Evolutionary conservation across 129 eudicot species (phyloP).

Genomic region (Scalesia atractyloides): DNA sequence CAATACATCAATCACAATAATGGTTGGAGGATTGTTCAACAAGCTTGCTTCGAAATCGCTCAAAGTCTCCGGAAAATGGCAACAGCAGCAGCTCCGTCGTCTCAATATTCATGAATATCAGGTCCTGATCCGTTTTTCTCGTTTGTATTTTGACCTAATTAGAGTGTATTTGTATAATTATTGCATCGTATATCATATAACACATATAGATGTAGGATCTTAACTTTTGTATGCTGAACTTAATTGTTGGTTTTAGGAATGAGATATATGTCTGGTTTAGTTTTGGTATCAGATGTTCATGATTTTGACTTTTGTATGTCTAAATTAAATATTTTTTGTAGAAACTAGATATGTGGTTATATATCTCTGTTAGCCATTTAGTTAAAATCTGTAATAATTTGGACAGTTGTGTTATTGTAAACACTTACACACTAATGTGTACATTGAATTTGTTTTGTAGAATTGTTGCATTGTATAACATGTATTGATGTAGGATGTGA

Average conservation of each 20-base stretch:
- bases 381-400: too few relatives aligned
- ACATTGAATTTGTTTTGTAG: too few relatives aligned
- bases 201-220: background rate
- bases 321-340: background rate
- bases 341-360: background rate
- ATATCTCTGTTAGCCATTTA: background rate
- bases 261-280: constrained; percentile 1
- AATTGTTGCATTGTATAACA: too few relatives aligned
- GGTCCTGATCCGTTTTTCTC: constrained; percentile 32
- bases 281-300: constrained; percentile 11
- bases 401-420: too few relatives aligned
- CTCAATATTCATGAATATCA: constrained; percentile 98
- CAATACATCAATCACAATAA: constrained; percentile 17
- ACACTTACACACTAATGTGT: too few relatives aligned
- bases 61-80: constrained; percentile 93
- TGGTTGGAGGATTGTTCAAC: constrained; percentile 68
- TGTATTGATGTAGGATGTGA: constrained; percentile 1
- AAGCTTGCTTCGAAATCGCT: constrained; percentile 68
- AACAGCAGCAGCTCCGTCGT: constrained; percentile 96
- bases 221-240: constrained; percentile 4
- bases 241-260: background rate
- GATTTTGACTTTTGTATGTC: constrained; percentile 1
- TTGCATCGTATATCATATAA: too few relatives aligned
- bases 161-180: too few relatives aligned
- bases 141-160: too few relatives aligned